These are phyloP conservation scores for Paecilomyces dactylethromorphus DNA, from an alignment of 2,329 filamentous ascomycete genomes.

Conservation along the genomic window DNA sequence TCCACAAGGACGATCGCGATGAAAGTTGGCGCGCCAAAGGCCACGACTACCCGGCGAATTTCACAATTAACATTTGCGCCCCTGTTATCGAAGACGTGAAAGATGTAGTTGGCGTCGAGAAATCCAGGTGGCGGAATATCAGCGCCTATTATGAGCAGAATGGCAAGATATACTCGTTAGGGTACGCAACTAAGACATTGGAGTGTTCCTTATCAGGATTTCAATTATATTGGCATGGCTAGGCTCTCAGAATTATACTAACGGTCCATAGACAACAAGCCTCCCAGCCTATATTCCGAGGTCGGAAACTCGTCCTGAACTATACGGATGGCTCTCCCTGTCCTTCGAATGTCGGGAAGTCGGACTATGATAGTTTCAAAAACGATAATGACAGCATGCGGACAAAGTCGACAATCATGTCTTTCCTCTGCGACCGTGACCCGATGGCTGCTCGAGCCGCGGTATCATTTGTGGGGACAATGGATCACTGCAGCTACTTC, in stretches of 20 bases:
- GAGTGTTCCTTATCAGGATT: background rate
- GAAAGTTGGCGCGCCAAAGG: slow-evolving; percentile 44
- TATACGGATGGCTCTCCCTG: slow-evolving; percentile 74
- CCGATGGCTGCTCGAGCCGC: slow-evolving; percentile 60
- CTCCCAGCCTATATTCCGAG: slow-evolving; percentile 41
- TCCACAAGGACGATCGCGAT: slow-evolving; percentile 29
- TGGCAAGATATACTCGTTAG: slow-evolving; percentile 40
- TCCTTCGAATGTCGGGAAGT: slow-evolving; percentile 16
- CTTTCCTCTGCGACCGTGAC: slow-evolving; percentile 86
- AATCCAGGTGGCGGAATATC: slow-evolving; percentile 38
- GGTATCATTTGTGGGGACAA: slow-evolving; percentile 79
- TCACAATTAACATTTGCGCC: slow-evolving; percentile 46
- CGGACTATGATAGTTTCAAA: slow-evolving; percentile 14
- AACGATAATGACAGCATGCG: slow-evolving; percentile 17
- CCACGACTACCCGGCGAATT: slow-evolving; percentile 45
- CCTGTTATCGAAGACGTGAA: slow-evolving; percentile 42
- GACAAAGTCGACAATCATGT: slow-evolving; percentile 76
- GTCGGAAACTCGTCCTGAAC: slow-evolving; percentile 62
- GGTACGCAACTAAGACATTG: slow-evolving; percentile 24
- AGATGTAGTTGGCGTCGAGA: slow-evolving; percentile 40
- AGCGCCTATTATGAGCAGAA: slow-evolving; percentile 43
- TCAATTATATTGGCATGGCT: background rate
- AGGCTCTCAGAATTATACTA: background rate
- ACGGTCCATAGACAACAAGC: slow-evolving; percentile 33
- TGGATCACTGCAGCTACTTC: slow-evolving; percentile 90